Conservation (phyloP, 2,329 filamentous ascomycete species). For the Tothia fuscella region DNA sequence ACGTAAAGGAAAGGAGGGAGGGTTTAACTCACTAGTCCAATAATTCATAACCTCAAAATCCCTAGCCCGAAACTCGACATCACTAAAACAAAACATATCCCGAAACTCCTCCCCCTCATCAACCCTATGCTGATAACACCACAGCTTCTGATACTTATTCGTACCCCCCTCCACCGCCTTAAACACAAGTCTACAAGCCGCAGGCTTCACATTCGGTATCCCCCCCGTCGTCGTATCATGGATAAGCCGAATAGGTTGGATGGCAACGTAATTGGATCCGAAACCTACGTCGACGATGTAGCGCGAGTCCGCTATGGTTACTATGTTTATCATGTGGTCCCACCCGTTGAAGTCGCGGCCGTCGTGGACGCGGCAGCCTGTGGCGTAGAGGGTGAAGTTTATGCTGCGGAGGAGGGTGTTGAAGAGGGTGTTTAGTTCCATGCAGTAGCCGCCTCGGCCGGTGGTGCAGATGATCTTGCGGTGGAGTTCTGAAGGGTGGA, state of each 20-base stretch:
- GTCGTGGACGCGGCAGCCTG: constrained; percentile 27
- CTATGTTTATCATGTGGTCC: constrained; percentile 34
- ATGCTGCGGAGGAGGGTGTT: constrained; percentile 38
- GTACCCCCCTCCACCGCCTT: constrained; percentile 22
- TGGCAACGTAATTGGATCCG: constrained; percentile 24
- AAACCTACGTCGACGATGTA: constrained; percentile 34
- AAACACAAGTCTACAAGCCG: constrained; percentile 22
- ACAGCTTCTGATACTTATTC: constrained; percentile 28
- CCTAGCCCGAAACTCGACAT: constrained; percentile 48
- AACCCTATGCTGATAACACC: constrained; percentile 31
- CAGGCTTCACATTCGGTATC: constrained; percentile 20
- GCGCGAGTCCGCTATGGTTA: constrained; percentile 24
- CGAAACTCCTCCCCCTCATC: constrained; percentile 39
- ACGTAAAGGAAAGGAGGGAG: too few species aligned
- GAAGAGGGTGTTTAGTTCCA: constrained; percentile 47
- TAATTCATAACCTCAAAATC: constrained; percentile 53
- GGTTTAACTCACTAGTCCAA: constrained; percentile 41
- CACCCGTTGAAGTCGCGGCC: constrained; percentile 6
- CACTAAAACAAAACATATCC: constrained; percentile 52
- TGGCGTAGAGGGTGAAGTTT: constrained; percentile 34
- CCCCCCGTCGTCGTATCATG: constrained; percentile 8
- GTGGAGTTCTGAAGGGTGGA: constrained; percentile 39
- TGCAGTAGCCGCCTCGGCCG: constrained; percentile 45
- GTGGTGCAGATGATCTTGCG: constrained; percentile 39
- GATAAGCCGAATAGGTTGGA: constrained; percentile 18